Percentiles rank a stretch among this genome's conserved stretches.
These are phyloP conservation scores for Cystobasidium pallidum DNA, from an alignment of 1,284 basidiomycete genomes.

Conservation along the genomic window DNA sequence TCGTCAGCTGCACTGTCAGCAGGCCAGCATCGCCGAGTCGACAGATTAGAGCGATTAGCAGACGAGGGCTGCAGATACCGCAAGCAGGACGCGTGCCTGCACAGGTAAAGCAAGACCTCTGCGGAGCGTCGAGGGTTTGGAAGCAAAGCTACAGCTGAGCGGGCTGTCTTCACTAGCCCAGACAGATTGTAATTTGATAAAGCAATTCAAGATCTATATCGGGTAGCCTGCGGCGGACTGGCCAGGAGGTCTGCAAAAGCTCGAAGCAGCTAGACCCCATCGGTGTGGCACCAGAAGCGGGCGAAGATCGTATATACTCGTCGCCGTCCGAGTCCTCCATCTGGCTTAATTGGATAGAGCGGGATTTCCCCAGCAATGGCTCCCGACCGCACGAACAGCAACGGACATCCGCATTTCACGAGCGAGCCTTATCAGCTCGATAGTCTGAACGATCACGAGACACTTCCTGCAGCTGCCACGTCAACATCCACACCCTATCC, in stretches of 20 bases:
- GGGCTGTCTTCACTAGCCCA: too few relatives aligned
- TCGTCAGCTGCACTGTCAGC: not conserved
- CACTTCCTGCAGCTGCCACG: not conserved
- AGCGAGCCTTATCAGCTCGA: conserved; percentile 11
- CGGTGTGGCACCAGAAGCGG: not conserved
- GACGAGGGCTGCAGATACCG: not conserved
- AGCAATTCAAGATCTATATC: not conserved
- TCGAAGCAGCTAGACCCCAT: not conserved
- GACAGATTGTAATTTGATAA: too few relatives aligned
- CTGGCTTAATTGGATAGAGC: not conserved
- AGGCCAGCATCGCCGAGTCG: not conserved
- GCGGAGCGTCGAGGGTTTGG: too few relatives aligned
- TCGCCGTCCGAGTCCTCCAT: not conserved
- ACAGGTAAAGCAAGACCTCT: too few relatives aligned
- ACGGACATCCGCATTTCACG: not conserved
- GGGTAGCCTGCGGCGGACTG: not conserved
- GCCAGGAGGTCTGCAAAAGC: not conserved
- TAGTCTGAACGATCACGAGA: not conserved
- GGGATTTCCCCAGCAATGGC: not conserved
- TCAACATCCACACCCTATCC: not conserved
- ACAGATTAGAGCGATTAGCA: not conserved
- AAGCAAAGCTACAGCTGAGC: too few relatives aligned
- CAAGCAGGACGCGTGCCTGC: not conserved
- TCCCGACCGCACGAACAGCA: conserved; percentile 18
- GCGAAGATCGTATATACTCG: not conserved